Percentiles rank a stretch among this genome's conserved stretches.
Evolutionary conservation across 805 yeast genomes (phyloP).

Genomic region (Candida broadrunensis): DNA sequence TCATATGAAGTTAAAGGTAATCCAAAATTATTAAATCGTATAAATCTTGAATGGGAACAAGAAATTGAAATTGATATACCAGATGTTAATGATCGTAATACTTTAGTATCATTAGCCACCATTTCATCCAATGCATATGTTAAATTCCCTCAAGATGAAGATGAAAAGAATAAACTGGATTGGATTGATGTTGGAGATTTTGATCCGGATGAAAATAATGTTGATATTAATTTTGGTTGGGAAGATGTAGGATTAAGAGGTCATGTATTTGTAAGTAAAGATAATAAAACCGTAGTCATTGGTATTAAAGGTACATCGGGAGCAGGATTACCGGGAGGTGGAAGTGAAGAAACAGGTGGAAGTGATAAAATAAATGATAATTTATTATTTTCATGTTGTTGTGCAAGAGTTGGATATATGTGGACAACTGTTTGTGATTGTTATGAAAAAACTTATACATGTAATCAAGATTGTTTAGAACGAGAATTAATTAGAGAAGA

Average conservation of each 20-base stretch:
- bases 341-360: constrained; percentile 63
- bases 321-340: constrained; percentile 53
- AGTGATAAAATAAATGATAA: constrained; percentile 88
- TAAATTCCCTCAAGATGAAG: constrained; percentile 56
- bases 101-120: constrained; percentile 71
- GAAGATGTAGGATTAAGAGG: constrained; percentile 81
- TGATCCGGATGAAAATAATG: constrained; percentile 53
- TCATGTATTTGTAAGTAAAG: constrained; percentile 71
- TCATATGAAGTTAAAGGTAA: constrained; percentile 44
- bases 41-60: constrained; percentile 63
- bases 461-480: constrained; percentile 86
- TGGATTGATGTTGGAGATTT: constrained; percentile 75
- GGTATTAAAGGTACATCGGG: constrained; percentile 93
- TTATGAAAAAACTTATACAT: constrained; percentile 75
- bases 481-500: constrained; percentile 70
- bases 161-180: constrained; percentile 55
- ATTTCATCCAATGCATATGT: constrained; percentile 94
- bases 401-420: constrained; percentile 85
- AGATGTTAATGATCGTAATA: constrained; percentile 68
- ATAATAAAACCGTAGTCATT: constrained; percentile 62
- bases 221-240: constrained; percentile 82
- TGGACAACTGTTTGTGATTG: constrained; percentile 98
- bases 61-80: constrained; percentile 58
- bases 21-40: constrained; percentile 30
- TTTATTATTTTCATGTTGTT: constrained; percentile 88